phyloP scores from a whole-genome alignment of 495 filamentous ascomycete species.

The Jackrogersella multiformis region DNA sequence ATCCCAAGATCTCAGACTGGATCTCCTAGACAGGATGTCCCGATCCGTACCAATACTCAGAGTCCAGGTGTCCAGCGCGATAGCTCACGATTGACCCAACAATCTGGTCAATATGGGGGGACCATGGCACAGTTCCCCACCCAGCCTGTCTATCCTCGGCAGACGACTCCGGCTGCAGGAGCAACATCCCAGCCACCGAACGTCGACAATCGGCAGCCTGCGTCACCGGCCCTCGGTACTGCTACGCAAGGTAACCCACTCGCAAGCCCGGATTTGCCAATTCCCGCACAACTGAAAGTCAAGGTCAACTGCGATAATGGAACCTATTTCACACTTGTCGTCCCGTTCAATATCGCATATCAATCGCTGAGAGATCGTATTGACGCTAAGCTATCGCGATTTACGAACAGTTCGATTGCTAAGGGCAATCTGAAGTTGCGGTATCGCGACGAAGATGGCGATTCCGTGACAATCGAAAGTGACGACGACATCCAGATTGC shows the following conservation, averaged over 20 bases:
- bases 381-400: constrained; percentile 88
- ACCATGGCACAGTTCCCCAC: constrained; percentile 59
- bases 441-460: constrained; percentile 92
- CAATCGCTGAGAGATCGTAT: constrained; percentile 95
- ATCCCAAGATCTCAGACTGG: constrained; percentile 64
- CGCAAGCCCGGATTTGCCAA: constrained; percentile 63
- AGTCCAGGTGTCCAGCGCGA: constrained; percentile 61
- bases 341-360: constrained; percentile 91
- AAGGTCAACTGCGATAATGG: constrained; percentile 87
- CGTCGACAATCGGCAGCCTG: constrained; percentile 45
- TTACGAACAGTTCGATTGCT: constrained; percentile 81
- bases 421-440: constrained; percentile 80
- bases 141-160: constrained; percentile 57
- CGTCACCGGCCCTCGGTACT: constrained; percentile 46
- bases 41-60: constrained; percentile 61
- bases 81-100: constrained; percentile 45
- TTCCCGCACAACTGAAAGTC: constrained; percentile 89
- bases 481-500: constrained; percentile 96
- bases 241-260: constrained; percentile 49
- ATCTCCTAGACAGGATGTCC: constrained; percentile 61
- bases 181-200: constrained; percentile 43
- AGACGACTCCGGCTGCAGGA: constrained; percentile 51
- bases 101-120: constrained; percentile 47
- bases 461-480: constrained; percentile 89
- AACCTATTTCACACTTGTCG: constrained; percentile 88